Evolutionary conservation across 2,329 filamentous ascomycete species (phyloP), one percentile per base, ranked within the genome.

Genomic region (Ophiosphaerella korrae): DNA sequence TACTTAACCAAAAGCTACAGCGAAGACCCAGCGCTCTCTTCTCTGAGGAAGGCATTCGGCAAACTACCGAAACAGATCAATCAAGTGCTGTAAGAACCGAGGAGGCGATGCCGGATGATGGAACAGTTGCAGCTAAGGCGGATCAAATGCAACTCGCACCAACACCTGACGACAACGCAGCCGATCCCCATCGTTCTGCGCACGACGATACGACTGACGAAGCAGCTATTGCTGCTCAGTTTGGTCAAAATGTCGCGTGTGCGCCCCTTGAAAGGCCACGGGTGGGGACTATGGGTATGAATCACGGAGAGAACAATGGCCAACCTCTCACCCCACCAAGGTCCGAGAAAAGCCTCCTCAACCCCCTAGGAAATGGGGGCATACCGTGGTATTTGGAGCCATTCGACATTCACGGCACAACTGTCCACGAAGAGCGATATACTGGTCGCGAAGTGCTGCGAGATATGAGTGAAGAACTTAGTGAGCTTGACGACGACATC

Each of bases 401-500:
- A 7, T 95, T 95, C 68, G 85, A 94, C 44, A 88, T 89, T 47
- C 66, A 85, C 45, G 93, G 92, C 49, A 96, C 91, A 0, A 93
- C 88, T 0, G 84, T 93, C 8, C 80, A 89, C 48, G 88, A 74
- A 31, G 89, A 93, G 73, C 82, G 85, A 45, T 90, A 87, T 80
- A 85, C 84, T 0, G 89, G 87, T 2, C 82, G 87, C 31, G 88
- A 92, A 48, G 85, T 88, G n/a, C 77, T 85, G 59, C 80, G 85
- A 26, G 84, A 81, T 12, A 86, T 93, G 73, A 95, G 90, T 64
- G 92, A 96, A 73, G 90, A 93, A 62, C 80, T 97, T 18, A 95
- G 89, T 49, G 93, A 97, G 68, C 86, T 97, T 70, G 92, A 96
- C 63, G 92, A 97, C 58, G 92, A 95, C 44, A 90, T 93, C 74